Evolutionary conservation across 208 protist genomes (phyloP).

Genomic region (Novymonas esmeraldas): DNA sequence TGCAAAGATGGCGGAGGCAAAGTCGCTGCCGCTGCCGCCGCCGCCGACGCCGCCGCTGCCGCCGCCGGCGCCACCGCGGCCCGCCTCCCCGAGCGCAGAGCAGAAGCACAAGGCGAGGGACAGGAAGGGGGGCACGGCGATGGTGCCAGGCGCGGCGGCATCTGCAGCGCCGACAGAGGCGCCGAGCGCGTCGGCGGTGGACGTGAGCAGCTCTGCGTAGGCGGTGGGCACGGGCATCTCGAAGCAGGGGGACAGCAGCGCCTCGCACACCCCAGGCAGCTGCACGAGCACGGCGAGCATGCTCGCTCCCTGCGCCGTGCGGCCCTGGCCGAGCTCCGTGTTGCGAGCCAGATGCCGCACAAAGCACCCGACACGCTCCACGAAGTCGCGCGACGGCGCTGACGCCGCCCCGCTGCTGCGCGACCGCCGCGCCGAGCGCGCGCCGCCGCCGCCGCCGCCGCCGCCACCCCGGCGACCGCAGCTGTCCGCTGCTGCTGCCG

Average conservation of each 20-base stretch:
- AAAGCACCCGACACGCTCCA: constrained; percentile 22
- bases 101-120: constrained; percentile 44
- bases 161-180: neutral
- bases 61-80: constrained; percentile 11
- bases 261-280: constrained; percentile 31
- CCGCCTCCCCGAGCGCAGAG: constrained; percentile 21
- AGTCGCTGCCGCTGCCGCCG: constrained; percentile 22
- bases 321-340: constrained; percentile 8
- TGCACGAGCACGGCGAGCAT: constrained; percentile 28
- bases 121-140: constrained; percentile 48
- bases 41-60: constrained; percentile 1
- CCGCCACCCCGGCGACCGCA: neutral
- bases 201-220: constrained; percentile 20
- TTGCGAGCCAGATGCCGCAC: constrained; percentile 25
- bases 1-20: constrained; percentile 27
- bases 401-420: neutral
- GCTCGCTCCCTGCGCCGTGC: constrained; percentile 17
- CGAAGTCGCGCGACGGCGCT: constrained; percentile 12
- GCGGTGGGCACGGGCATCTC: constrained; percentile 11
- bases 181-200: neutral
- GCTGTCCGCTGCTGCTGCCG: neutral
- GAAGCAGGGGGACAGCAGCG: constrained; percentile 14
- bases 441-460: neutral
- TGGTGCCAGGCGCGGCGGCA: neutral
- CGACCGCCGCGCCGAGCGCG: neutral